Conservation (phyloP, 78 protist genomes). For the Dictyostelium purpureum region DNA sequence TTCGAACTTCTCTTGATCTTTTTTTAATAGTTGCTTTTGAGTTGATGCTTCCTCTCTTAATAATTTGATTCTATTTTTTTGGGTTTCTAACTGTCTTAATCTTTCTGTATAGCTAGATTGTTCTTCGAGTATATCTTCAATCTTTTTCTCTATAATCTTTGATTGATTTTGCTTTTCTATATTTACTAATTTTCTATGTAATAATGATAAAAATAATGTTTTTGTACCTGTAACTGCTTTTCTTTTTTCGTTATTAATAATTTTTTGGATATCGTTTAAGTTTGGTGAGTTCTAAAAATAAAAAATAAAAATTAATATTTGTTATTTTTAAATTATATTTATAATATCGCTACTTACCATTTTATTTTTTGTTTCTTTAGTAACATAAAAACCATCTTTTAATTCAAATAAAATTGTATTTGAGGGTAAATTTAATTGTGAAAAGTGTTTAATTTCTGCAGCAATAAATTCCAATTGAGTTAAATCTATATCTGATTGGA, state of each 20-base stretch:
- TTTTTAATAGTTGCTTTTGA: constrained; percentile 13
- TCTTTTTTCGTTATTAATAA: constrained; percentile 1
- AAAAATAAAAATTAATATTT: background rate
- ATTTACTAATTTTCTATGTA: constrained; percentile 25
- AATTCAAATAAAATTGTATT: constrained; percentile 69
- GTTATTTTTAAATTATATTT: background rate
- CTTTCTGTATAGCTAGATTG: constrained; percentile 23
- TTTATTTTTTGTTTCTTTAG: constrained; percentile 59
- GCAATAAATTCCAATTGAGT: constrained; percentile 64
- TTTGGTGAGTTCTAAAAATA: constrained; percentile 29
- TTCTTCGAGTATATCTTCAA: constrained; percentile 26
- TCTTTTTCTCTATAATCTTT: background rate
- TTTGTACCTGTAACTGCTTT: constrained; percentile 40
- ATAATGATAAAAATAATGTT: constrained; percentile 14
- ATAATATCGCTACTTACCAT: constrained; percentile 27
- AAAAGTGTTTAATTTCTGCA: constrained; percentile 60
- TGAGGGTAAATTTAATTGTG: constrained; percentile 44
- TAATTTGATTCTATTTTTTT: constrained; percentile 11
- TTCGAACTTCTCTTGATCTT: constrained; percentile 35
- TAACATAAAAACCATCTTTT: constrained; percentile 78
- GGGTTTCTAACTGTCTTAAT: background rate
- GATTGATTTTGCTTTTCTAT: background rate
- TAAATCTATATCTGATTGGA: constrained; percentile 61
- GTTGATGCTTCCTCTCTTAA: constrained; percentile 18
- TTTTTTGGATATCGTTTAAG: constrained; percentile 37